Percentiles rank a stretch among this genome's conserved stretches.
Evolutionary conservation across 2,329 filamentous ascomycete genomes (phyloP).

Genomic region (Teratosphaeria destructans): DNA sequence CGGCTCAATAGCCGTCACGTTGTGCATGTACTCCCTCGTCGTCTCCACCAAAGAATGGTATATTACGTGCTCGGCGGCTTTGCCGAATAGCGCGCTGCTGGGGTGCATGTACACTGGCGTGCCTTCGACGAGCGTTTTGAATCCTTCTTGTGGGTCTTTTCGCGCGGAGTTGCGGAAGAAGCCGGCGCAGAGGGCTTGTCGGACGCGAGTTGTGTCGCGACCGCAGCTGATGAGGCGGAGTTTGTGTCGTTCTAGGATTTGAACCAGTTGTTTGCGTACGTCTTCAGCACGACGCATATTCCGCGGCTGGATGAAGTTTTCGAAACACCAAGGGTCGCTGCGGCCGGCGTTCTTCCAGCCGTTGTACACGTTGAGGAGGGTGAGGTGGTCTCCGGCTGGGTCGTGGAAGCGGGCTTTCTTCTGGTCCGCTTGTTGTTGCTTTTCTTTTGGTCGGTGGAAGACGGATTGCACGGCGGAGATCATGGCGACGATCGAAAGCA

Average conservation of each 20-base stretch:
- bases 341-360: constrained; percentile 83
- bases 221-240: constrained; percentile 77
- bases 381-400: constrained; percentile 85
- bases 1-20: constrained; percentile 83
- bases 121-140: constrained; percentile 92
- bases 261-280: constrained; percentile 80
- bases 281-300: constrained; percentile 84
- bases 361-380: constrained; percentile 92
- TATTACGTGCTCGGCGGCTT: constrained; percentile 91
- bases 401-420: constrained; percentile 98
- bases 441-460: constrained; percentile 95
- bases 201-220: constrained; percentile 73
- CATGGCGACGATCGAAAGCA: constrained; percentile 91
- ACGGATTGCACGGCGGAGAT: constrained; percentile 68
- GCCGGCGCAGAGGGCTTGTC: constrained; percentile 79
- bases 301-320: constrained; percentile 93
- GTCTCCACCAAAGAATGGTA: constrained; percentile 87
- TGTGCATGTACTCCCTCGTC: constrained; percentile 97
- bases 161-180: constrained; percentile 94
- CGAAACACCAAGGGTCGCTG: constrained; percentile 85
- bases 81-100: constrained; percentile 82
- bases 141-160: constrained; percentile 93
- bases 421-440: constrained; percentile 89
- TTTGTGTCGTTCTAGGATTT: constrained; percentile 87
- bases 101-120: constrained; percentile 95